Evolutionary conservation across 192 early-diverging fungal species (phyloP).

Genomic region (Tieghemiomyces parasiticus): DNA sequence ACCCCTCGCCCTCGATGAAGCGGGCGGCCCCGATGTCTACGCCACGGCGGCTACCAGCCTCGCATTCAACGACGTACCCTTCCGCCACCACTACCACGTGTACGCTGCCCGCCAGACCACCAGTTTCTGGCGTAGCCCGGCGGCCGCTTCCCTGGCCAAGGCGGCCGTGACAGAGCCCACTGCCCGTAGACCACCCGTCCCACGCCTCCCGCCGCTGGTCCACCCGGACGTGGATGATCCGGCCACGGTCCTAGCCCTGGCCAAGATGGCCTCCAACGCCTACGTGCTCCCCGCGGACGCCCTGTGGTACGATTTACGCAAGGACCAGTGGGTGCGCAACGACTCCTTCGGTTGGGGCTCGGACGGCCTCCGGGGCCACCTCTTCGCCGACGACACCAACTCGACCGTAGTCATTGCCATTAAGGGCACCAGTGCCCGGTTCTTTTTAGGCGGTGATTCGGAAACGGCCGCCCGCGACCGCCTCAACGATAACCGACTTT

Average conservation of each 20-base stretch:
- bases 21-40: background rate
- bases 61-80: background rate
- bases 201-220: conserved; percentile 9
- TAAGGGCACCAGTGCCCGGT: conserved; percentile 67
- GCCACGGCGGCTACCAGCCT: background rate
- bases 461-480: conserved; percentile 60
- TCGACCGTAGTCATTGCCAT: conserved; percentile 63
- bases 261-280: conserved; percentile 72
- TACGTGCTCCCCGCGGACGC: conserved; percentile 49
- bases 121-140: too few species aligned
- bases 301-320: conserved; percentile 54
- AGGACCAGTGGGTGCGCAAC: conserved; percentile 41
- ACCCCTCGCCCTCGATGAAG: background rate
- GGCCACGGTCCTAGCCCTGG: conserved; percentile 52
- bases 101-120: background rate
- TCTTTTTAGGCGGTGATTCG: conserved; percentile 49
- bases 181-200: background rate
- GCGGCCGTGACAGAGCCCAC: background rate
- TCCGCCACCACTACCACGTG: conserved; percentile 6
- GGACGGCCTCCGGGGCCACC: conserved; percentile 72
- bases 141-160: background rate
- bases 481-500: conserved; percentile 82
- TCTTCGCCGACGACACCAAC: conserved; percentile 56
- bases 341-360: conserved; percentile 54
- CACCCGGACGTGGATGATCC: conserved; percentile 64